Conservation (phyloP, 345 rosid genomes). For the Syzygium aromaticum region DNA sequence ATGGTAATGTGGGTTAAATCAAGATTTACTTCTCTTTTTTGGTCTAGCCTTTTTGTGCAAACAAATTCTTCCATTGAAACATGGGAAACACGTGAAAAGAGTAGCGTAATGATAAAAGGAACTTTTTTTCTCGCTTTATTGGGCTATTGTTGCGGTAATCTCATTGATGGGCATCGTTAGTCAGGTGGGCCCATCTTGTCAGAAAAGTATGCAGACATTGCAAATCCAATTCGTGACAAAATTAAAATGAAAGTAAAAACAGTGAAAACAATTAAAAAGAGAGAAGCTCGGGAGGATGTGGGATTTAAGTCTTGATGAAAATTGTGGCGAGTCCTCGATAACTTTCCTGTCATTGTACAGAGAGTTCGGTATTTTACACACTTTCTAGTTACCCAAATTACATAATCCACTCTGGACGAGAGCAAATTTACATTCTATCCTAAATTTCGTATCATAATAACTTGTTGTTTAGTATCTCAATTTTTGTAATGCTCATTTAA, state of each 20-base stretch:
- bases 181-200: not conserved
- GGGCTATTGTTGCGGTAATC: not conserved
- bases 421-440: not conserved
- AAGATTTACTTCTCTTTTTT: not conserved
- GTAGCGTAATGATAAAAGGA: not conserved
- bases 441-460: accelerated
- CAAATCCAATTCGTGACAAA: not conserved
- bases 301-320: not conserved
- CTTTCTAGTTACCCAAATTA: no score
- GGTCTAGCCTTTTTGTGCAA: not conserved
- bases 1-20: not conserved
- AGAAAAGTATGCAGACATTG: not conserved
- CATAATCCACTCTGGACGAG: not conserved
- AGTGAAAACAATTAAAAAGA: not conserved
- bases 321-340: not conserved
- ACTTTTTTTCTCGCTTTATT: not conserved
- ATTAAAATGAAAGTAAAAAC: not conserved
- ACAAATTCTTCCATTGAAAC: not conserved
- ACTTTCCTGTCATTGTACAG: no score
- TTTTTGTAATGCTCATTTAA: not conserved
- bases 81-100: not conserved
- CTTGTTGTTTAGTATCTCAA: accelerated
- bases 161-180: not conserved
- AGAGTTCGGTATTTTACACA: no score
- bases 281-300: not conserved